These are phyloP conservation scores for Mycena rebaudengoi DNA, from an alignment of 768 basidiomycete species.

Conservation along the genomic window DNA sequence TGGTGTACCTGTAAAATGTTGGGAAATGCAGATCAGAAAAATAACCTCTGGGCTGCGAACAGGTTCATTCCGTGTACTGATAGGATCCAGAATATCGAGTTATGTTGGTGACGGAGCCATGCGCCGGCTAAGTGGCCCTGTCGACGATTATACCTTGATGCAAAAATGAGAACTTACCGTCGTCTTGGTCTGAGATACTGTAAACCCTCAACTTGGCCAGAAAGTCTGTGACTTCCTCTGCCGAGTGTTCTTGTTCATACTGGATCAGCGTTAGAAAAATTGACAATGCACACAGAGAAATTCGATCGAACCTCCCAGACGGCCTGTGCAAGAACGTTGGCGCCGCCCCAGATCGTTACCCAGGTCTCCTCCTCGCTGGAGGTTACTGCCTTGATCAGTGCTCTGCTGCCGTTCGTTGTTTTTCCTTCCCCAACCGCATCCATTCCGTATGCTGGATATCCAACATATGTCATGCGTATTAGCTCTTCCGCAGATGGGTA, in stretches of 20 bases:
- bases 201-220: slow-evolving; percentile 16
- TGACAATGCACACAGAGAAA: no score
- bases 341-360: slow-evolving; percentile 22
- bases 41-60: not conserved
- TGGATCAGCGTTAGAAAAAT: not conserved
- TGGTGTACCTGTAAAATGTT: not conserved
- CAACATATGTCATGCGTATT: not conserved
- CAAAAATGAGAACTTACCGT: slow-evolving; percentile 4
- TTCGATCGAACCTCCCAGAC: slow-evolving; percentile 2
- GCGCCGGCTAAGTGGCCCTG: not conserved
- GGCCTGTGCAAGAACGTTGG: slow-evolving; percentile 18
- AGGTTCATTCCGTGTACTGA: slow-evolving; percentile 14
- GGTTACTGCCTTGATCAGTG: slow-evolving; percentile 2
- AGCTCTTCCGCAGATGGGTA: slow-evolving; percentile 16
- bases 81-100: slow-evolving; percentile 16
- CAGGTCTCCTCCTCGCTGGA: slow-evolving; percentile 12
- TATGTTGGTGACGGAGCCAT: slow-evolving; percentile 6
- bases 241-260: slow-evolving; percentile 17
- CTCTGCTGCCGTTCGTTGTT: slow-evolving; percentile 9
- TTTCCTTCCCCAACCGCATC: slow-evolving; percentile 13
- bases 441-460: slow-evolving; percentile 22
- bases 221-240: slow-evolving; percentile 6
- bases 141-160: not conserved
- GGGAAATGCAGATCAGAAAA: not conserved
- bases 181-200: slow-evolving; percentile 22